phyloP scores from a whole-genome alignment of 805 yeast genomes.

The Komagataella pastoris region DNA sequence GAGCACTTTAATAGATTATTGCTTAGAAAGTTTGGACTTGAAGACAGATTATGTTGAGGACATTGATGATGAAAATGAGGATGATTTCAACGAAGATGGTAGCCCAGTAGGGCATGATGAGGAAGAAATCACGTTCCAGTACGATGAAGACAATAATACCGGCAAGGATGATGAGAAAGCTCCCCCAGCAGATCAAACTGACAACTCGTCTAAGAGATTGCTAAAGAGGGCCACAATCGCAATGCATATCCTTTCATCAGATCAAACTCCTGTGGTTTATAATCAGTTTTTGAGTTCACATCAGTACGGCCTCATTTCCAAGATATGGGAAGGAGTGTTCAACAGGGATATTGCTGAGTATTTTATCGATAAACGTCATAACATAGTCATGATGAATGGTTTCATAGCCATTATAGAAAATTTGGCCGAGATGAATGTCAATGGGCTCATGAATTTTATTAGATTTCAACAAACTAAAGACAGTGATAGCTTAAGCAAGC shows the following conservation, averaged over 20 bases:
- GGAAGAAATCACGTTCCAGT: neutral
- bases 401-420: conserved; percentile 83
- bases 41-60: conserved; percentile 4
- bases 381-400: conserved; percentile 15
- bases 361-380: conserved; percentile 12
- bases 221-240: neutral
- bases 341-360: neutral
- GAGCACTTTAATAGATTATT: conserved; percentile 15
- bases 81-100: neutral
- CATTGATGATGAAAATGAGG: conserved; percentile 1
- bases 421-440: conserved; percentile 68
- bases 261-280: neutral
- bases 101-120: neutral
- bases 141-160: neutral
- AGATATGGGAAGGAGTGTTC: neutral
- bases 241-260: neutral
- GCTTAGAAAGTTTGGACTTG: conserved; percentile 14
- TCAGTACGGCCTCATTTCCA: neutral
- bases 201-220: neutral
- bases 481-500: conserved; percentile 38
- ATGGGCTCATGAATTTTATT: conserved; percentile 61
- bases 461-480: conserved; percentile 35
- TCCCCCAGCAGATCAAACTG: neutral
- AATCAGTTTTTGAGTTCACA: neutral
- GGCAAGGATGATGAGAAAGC: neutral